These are phyloP conservation scores for Apiotrichum mycotoxinovorans DNA, from an alignment of 1,284 basidiomycete species.

Conservation along the genomic window DNA sequence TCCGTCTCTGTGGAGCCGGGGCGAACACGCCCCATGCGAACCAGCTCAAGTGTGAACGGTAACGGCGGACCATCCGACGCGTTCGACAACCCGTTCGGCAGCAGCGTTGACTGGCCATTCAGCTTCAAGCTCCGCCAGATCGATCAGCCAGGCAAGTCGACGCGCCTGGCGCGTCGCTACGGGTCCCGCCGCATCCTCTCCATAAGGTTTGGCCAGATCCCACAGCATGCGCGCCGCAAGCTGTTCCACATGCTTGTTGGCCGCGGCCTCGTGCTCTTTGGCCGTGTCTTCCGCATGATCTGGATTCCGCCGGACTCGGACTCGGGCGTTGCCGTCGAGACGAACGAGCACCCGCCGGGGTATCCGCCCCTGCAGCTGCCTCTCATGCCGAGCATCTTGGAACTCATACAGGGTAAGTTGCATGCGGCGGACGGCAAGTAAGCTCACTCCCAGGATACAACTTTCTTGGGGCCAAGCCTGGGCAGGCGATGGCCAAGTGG, in stretches of 20 bases:
- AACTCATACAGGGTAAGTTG: conserved; percentile 19
- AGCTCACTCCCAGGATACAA: conserved; percentile 21
- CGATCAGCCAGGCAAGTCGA: conserved; percentile 34
- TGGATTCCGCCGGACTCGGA: conserved; percentile 30
- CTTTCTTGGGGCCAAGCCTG: conserved; percentile 26
- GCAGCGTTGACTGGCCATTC: conserved; percentile 1
- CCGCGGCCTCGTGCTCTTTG: conserved; percentile 30
- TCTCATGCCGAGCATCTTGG: conserved; percentile 13
- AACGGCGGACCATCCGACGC: background rate
- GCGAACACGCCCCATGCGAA: background rate
- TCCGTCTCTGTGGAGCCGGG: conserved; percentile 13
- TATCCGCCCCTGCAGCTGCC: background rate
- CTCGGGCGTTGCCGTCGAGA: conserved; percentile 29
- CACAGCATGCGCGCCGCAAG: background rate
- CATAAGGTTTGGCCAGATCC: conserved; percentile 22
- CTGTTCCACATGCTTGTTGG: conserved; percentile 28
- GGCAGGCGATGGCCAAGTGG: conserved; percentile 46
- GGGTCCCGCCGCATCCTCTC: conserved; percentile 34
- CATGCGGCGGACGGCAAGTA: too few relatives aligned
- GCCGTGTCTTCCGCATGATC: conserved; percentile 30
- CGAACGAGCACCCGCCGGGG: conserved; percentile 11
- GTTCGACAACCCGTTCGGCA: background rate
- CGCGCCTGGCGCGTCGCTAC: conserved; percentile 33
- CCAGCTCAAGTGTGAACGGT: too few relatives aligned
- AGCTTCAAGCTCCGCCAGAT: conserved; percentile 20